Conservation (phyloP, 495 filamentous ascomycete species). For the Cercophora scortea region DNA sequence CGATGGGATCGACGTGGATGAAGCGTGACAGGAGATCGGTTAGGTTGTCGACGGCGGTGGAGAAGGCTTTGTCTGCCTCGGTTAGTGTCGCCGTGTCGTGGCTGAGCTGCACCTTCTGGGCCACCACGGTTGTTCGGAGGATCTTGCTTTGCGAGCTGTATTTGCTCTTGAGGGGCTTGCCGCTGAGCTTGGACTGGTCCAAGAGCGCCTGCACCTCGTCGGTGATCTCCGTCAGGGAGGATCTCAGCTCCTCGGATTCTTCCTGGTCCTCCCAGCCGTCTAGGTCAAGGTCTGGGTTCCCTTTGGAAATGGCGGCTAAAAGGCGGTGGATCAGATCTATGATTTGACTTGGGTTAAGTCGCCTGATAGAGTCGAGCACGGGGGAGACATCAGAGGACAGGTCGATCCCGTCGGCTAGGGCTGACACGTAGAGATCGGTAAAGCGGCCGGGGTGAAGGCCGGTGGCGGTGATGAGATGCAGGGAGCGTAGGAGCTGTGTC, state of each 20-base stretch:
- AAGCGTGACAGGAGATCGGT: constrained; percentile 45
- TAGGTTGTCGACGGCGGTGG: constrained; percentile 62
- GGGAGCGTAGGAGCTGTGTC: constrained; percentile 16
- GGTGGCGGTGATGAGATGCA: constrained; percentile 14
- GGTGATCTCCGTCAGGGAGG: constrained; percentile 30
- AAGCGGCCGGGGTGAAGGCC: constrained; percentile 16
- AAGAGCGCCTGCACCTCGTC: constrained; percentile 30
- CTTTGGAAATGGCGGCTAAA: constrained; percentile 23
- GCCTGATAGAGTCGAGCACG: constrained; percentile 31
- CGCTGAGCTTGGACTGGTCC: constrained; percentile 30
- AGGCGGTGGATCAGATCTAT: constrained; percentile 26
- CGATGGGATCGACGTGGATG: constrained; percentile 51
- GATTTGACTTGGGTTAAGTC: constrained; percentile 33
- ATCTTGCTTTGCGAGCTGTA: constrained; percentile 64
- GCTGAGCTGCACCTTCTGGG: constrained; percentile 79
- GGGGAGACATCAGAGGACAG: constrained; percentile 14
- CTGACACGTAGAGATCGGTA: constrained; percentile 30
- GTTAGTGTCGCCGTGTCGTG: constrained; percentile 69
- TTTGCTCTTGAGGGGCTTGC: constrained; percentile 58
- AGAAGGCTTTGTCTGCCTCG: constrained; percentile 67
- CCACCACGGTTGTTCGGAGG: constrained; percentile 75
- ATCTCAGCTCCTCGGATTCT: constrained; percentile 25
- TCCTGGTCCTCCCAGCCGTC: constrained; percentile 18
- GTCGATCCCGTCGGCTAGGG: constrained; percentile 27
- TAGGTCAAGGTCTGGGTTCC: constrained; percentile 31